Conservation (phyloP, 2,329 filamentous ascomycete species). For the Pseudocercospora macadamiae region DNA sequence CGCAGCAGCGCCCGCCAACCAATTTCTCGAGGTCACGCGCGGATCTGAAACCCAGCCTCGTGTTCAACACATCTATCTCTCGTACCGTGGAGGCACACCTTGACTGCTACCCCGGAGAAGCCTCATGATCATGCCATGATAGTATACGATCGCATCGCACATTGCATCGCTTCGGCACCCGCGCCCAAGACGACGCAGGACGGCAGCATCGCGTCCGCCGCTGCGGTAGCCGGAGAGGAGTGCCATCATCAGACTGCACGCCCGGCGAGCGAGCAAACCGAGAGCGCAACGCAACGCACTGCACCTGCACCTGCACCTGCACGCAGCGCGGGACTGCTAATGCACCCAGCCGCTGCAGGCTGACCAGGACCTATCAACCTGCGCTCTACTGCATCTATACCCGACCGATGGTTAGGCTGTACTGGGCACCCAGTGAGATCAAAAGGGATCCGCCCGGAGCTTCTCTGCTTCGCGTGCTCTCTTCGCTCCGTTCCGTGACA, state of each 20-base stretch:
- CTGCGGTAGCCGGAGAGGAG: neutral
- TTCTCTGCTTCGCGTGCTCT: constrained; percentile 10
- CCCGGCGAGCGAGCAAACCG: neutral
- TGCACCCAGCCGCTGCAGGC: constrained; percentile 4
- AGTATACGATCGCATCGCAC: no score
- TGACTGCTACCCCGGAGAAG: neutral
- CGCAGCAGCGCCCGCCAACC: constrained; percentile 3
- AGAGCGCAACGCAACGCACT: no score
- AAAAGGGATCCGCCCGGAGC: constrained; percentile 11
- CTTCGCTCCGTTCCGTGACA: constrained; percentile 13
- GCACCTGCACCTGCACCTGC: neutral
- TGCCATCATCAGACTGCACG: no score
- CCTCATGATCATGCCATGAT: constrained; percentile 11
- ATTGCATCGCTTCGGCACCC: constrained; percentile 1
- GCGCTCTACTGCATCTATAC: constrained; percentile 7
- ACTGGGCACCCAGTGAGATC: constrained; percentile 29
- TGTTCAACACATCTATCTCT: constrained; percentile 7
- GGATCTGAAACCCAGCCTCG: constrained; percentile 17
- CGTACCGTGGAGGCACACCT: neutral
- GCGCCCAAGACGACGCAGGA: neutral
- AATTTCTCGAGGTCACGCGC: constrained; percentile 11
- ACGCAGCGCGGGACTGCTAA: constrained; percentile 4
- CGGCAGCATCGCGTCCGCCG: neutral
- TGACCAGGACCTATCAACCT: neutral
- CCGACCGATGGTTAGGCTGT: constrained; percentile 23